Percentiles rank a stretch among this genome's conserved stretches.
These are phyloP conservation scores for Gossypium australe DNA, from an alignment of 345 rosid genomes.

Conservation along the genomic window DNA sequence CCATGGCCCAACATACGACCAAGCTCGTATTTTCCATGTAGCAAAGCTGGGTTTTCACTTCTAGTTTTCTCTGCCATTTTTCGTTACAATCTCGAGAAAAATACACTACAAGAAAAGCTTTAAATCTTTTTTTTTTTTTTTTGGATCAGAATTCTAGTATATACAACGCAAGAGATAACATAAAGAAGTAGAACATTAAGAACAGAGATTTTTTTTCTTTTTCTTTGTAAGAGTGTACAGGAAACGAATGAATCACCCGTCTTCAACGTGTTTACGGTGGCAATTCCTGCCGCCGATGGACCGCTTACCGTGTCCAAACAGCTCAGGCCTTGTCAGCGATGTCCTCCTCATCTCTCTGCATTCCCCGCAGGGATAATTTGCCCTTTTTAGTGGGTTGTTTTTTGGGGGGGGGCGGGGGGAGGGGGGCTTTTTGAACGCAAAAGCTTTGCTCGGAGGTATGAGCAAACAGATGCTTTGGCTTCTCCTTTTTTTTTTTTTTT, in stretches of 20 bases:
- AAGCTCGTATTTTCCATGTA: constrained; percentile 82
- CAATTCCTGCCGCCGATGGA: constrained; percentile 75
- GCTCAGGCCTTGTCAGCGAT: constrained; percentile 43
- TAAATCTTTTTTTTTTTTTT: not conserved
- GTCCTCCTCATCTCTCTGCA: constrained; percentile 67
- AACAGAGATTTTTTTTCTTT: not conserved
- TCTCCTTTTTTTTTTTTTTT: no score
- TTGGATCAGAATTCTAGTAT: not conserved
- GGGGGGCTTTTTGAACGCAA: not conserved
- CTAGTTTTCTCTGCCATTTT: constrained; percentile 21
- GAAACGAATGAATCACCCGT: constrained; percentile 60
- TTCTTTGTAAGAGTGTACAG: not conserved
- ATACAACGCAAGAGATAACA: not conserved
- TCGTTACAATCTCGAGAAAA: not conserved
- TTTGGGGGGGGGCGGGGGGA: not conserved
- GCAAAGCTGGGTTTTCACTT: constrained; percentile 27
- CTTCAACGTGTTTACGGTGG: constrained; percentile 95
- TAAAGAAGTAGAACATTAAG: not conserved
- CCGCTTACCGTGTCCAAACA: constrained; percentile 37
- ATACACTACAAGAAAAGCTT: not conserved
- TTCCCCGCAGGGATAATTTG: constrained; percentile 38
- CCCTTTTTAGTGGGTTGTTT: not conserved
- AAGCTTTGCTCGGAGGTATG: not conserved
- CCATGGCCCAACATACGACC: constrained; percentile 85
- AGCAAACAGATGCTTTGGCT: not conserved